Evolutionary conservation across 1,284 basidiomycete genomes (phyloP).

Genomic region (Rhodotorula sp.): DNA sequence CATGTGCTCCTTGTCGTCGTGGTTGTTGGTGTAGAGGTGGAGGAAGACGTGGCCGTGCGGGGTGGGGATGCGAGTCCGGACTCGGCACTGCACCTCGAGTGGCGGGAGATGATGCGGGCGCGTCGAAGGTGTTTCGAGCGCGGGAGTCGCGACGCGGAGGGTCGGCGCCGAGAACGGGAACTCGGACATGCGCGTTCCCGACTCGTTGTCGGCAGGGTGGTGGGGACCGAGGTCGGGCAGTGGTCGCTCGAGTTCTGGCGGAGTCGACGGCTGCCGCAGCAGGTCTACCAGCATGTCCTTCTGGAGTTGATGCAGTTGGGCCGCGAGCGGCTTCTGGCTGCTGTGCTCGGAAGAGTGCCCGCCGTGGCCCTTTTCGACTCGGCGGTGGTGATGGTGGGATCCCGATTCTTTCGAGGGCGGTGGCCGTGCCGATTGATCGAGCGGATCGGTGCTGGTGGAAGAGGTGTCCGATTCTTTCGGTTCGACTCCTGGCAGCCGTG

Average conservation of each 20-base stretch:
- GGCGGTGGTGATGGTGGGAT: too few species aligned
- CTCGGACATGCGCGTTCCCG: background rate
- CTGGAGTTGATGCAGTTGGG: conserved; percentile 8
- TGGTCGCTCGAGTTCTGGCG: conserved; percentile 15
- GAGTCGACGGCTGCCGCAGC: conserved; percentile 28
- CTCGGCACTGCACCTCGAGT: conserved; percentile 78
- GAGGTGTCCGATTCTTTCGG: background rate
- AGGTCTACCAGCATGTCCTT: conserved; percentile 25
- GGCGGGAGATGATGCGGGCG: conserved; percentile 19
- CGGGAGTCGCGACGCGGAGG: conserved; percentile 4
- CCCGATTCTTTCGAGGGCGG: too few species aligned
- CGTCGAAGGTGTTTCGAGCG: background rate
- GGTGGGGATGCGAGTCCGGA: conserved; percentile 93
- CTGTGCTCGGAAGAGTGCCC: too few species aligned
- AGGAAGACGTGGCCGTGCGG: conserved; percentile 92
- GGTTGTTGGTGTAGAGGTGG: conserved; percentile 88
- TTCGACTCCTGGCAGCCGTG: conserved; percentile 1
- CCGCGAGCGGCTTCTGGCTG: background rate
- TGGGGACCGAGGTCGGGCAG: background rate
- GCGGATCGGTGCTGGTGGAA: too few species aligned
- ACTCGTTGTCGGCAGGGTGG: background rate
- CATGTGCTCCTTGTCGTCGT: conserved; percentile 91
- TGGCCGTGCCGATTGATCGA: too few species aligned
- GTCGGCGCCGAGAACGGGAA: conserved; percentile 13
- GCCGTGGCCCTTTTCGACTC: background rate